Conservation (phyloP, 164 flowering plant species). For the Aristolochia contorta region DNA sequence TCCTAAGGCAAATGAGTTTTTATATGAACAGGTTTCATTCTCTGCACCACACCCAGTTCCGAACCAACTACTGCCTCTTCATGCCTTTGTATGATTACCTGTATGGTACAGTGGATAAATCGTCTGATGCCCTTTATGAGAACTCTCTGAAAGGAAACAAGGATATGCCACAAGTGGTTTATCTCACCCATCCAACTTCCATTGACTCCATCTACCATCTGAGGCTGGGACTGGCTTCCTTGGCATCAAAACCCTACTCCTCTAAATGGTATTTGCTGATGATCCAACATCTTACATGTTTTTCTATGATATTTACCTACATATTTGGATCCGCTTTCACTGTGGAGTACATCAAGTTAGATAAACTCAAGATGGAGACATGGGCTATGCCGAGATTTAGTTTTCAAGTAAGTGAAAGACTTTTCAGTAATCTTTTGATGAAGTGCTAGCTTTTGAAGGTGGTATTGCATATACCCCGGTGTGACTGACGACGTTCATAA, state of each 20-base stretch:
- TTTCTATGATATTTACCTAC: too few relatives aligned
- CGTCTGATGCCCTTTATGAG: slow-evolving; percentile 29
- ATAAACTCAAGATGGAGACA: too few relatives aligned
- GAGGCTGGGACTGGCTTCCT: too few relatives aligned
- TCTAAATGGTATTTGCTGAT: slow-evolving; percentile 51
- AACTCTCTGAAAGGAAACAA: slow-evolving; percentile 17
- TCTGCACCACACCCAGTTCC: slow-evolving; percentile 40
- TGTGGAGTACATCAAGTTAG: too few relatives aligned
- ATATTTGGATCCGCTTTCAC: too few relatives aligned
- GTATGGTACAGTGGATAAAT: too few relatives aligned
- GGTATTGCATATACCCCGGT: neutral
- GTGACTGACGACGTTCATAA: neutral
- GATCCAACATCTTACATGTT: too few relatives aligned
- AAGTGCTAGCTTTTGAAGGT: neutral
- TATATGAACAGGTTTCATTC: slow-evolving; percentile 5
- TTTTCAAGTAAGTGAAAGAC: too few relatives aligned
- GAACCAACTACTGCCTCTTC: slow-evolving; percentile 43
- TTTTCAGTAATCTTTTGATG: neutral
- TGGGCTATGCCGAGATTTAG: too few relatives aligned
- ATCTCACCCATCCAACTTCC: slow-evolving; percentile 43
- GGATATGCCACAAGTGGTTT: slow-evolving; percentile 36
- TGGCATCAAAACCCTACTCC: too few relatives aligned
- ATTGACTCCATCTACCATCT: slow-evolving; percentile 40
- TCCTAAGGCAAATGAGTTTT: too few relatives aligned
- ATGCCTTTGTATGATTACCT: slow-evolving; percentile 53